Percentiles rank a stretch among this genome's conserved stretches.
Evolutionary conservation across 805 yeast species (phyloP).

Genomic region (Isabelozyma heimii): DNA sequence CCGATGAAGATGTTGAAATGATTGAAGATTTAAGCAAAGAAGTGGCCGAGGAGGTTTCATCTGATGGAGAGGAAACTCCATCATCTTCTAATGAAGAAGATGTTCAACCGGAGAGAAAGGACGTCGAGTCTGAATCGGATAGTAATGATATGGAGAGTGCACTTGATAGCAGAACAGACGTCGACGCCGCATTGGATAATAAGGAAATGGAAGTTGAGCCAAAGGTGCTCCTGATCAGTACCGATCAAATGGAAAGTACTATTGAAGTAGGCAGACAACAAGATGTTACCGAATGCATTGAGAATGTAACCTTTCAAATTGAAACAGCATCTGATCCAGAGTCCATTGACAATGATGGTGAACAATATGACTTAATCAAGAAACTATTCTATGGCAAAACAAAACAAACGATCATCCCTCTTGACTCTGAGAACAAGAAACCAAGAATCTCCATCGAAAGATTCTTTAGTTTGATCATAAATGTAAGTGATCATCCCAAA

Average conservation of each 20-base stretch:
- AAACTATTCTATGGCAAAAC: slow-evolving; percentile 82
- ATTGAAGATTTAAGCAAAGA: slow-evolving; percentile 4
- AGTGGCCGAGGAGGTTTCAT: neutral
- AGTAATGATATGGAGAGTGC: slow-evolving; percentile 5
- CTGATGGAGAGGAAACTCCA: slow-evolving; percentile 3
- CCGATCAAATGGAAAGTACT: slow-evolving; percentile 71
- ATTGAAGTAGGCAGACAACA: slow-evolving; percentile 88
- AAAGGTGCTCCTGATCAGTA: slow-evolving; percentile 36
- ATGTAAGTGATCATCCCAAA: slow-evolving; percentile 84
- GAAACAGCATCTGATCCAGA: slow-evolving; percentile 82
- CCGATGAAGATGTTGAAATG: slow-evolving; percentile 17
- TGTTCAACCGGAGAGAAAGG: neutral
- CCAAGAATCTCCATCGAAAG: slow-evolving; percentile 54
- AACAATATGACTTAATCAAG: slow-evolving; percentile 81
- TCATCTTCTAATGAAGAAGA: slow-evolving; percentile 4
- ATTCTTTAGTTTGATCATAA: slow-evolving; percentile 77
- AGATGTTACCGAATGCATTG: slow-evolving; percentile 96
- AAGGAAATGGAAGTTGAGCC: slow-evolving; percentile 9
- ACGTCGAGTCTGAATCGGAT: slow-evolving; percentile 3
- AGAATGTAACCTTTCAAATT: slow-evolving; percentile 85
- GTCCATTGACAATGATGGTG: slow-evolving; percentile 60
- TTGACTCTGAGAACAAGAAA: slow-evolving; percentile 41
- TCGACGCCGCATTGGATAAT: slow-evolving; percentile 16
- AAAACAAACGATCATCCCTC: slow-evolving; percentile 67
- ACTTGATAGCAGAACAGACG: neutral